phyloP scores from a whole-genome alignment of 345 rosid genomes.

The Syzygium aqueum region DNA sequence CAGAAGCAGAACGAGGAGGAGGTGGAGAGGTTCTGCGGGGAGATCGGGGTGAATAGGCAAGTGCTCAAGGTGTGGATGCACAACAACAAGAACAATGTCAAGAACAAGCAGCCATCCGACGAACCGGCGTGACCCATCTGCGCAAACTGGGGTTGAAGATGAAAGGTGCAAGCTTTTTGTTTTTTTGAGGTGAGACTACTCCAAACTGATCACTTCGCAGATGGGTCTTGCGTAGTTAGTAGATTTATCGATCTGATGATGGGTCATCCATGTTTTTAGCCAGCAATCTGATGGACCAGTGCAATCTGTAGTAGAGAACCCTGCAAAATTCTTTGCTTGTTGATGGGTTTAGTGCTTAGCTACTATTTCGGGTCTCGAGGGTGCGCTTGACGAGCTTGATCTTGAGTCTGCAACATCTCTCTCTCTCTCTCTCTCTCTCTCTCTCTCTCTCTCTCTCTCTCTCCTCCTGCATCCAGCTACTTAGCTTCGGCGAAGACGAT shows the following conservation, averaged over 20 bases:
- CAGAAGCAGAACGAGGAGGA: conserved; percentile 32
- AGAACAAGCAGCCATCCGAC: conserved; percentile 13
- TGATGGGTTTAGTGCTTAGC: neutral
- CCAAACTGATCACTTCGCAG: neutral
- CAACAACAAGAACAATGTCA: conserved; percentile 51
- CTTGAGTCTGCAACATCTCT: neutral
- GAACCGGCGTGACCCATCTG: neutral
- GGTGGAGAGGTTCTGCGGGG: conserved; percentile 32
- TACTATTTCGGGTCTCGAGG: neutral
- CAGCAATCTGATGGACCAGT: neutral
- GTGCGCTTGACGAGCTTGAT: neutral
- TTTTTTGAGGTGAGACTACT: neutral
- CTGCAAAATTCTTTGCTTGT: neutral
- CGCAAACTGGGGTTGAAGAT: neutral
- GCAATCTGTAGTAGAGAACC: neutral
- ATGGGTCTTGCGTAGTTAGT: neutral
- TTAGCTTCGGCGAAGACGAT: neutral
- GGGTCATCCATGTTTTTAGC: neutral
- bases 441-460: neutral
- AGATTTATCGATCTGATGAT: neutral
- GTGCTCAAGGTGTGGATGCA: conserved; percentile 64
- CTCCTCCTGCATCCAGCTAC: neutral
- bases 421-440: neutral
- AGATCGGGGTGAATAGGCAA: conserved; percentile 31
- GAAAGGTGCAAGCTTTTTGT: neutral